Evolutionary conservation across 75 land plant species (phyloP).

Genomic region (Adiantum capillusveneris): DNA sequence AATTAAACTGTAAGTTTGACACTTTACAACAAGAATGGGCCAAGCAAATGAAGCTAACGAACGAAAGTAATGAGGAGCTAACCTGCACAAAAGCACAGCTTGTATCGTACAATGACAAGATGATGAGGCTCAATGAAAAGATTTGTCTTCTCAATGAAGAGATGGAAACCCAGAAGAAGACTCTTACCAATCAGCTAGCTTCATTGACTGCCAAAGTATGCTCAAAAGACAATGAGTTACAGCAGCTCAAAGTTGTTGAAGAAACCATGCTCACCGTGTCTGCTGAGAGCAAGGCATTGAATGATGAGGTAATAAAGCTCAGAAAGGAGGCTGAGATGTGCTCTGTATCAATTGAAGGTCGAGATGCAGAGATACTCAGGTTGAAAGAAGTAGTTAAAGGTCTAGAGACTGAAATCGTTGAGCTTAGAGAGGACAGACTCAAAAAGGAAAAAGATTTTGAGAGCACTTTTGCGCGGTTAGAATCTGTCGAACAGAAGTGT

Average conservation of each 20-base stretch:
- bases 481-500: no score
- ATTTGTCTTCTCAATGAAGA: neutral
- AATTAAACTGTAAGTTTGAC: slow-evolving; percentile 6
- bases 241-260: neutral
- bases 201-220: neutral
- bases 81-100: slow-evolving; percentile 1
- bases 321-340: slow-evolving; percentile 11
- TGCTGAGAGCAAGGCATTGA: slow-evolving; percentile 7
- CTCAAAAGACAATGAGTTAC: slow-evolving; percentile 3
- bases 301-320: slow-evolving; percentile 5
- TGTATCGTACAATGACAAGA: slow-evolving; percentile 6
- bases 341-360: slow-evolving; percentile 2
- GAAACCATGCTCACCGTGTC: slow-evolving; percentile 1
- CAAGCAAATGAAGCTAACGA: slow-evolving; percentile 4
- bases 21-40: neutral
- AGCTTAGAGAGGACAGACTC: slow-evolving; percentile 5
- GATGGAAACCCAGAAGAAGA: neutral
- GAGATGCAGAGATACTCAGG: neutral
- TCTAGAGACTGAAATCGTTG: neutral
- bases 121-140: slow-evolving; percentile 1
- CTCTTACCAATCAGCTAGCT: slow-evolving; percentile 1
- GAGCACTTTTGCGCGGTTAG: neutral
- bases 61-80: slow-evolving; percentile 8
- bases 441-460: slow-evolving; percentile 1
- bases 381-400: slow-evolving; percentile 4